phyloP scores from a whole-genome alignment of 441 rosid genomes.

The Dalechampia spathulata region DNA sequence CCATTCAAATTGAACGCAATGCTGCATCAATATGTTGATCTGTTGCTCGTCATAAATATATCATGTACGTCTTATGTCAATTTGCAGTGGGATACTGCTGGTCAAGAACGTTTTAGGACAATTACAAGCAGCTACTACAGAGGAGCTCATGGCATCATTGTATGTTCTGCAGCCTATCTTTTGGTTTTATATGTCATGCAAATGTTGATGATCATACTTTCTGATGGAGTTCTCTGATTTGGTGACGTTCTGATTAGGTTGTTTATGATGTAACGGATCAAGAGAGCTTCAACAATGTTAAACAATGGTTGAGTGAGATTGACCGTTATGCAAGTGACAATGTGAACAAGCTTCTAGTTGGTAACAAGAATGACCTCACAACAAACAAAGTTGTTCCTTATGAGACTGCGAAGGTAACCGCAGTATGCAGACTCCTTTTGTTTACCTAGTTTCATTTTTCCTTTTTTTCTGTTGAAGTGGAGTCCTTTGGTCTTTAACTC shows the following conservation, averaged over 20 bases:
- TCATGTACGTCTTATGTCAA: too few relatives aligned
- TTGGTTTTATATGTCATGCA: background rate
- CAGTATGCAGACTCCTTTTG: background rate
- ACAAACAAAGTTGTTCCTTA: conserved; percentile 66
- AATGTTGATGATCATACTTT: background rate
- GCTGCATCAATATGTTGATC: too few relatives aligned
- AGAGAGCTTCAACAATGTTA: conserved; percentile 81
- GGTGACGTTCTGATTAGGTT: conserved; percentile 31
- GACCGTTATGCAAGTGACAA: conserved; percentile 83
- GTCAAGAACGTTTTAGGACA: conserved; percentile 69
- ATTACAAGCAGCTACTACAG: conserved; percentile 72
- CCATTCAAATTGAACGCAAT: too few relatives aligned
- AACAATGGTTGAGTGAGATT: conserved; percentile 78
- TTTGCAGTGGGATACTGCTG: conserved; percentile 69
- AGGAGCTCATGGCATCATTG: conserved; percentile 71
- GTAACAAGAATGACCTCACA: conserved; percentile 73
- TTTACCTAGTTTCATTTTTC: background rate
- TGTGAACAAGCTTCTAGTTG: conserved; percentile 81
- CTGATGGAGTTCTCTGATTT: conserved; percentile 6
- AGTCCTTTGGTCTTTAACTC: background rate
- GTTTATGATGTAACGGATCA: conserved; percentile 81
- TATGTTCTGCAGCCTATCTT: conserved; percentile 10
- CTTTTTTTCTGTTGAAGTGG: background rate
- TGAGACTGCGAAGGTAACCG: conserved; percentile 61
- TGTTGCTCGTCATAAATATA: too few relatives aligned